phyloP scores from a whole-genome alignment of 2,329 filamentous ascomycete genomes.

The Colletotrichum chrysophilum region DNA sequence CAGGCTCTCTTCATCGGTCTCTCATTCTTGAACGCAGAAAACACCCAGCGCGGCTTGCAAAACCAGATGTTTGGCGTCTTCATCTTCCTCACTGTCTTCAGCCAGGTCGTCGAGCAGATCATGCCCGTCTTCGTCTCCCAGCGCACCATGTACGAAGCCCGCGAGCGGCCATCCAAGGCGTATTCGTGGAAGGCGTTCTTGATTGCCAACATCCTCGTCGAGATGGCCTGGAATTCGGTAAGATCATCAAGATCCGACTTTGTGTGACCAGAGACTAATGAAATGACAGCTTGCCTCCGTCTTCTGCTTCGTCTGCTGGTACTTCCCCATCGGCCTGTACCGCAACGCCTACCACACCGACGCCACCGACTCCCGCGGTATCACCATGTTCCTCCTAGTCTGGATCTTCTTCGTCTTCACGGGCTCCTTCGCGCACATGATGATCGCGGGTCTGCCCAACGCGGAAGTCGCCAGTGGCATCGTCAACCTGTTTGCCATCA shows the following conservation, averaged over 20 bases:
- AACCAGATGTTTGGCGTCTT: conserved; percentile 77
- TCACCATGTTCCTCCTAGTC: conserved; percentile 67
- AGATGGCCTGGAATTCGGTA: conserved; percentile 71
- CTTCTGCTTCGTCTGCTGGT: conserved; percentile 69
- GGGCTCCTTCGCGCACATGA: conserved; percentile 69
- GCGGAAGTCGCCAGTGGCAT: conserved; percentile 70
- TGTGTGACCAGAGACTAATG: not conserved
- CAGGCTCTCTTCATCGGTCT: conserved; percentile 70
- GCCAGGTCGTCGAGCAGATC: conserved; percentile 67
- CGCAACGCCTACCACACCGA: conserved; percentile 59
- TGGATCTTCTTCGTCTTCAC: conserved; percentile 70
- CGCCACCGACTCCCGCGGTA: conserved; percentile 52
- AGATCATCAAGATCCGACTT: conserved; percentile 35
- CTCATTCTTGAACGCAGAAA: conserved; percentile 66
- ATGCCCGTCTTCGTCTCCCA: conserved; percentile 76
- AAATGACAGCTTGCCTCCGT: conserved; percentile 36
- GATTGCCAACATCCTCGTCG: conserved; percentile 64
- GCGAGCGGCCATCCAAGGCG: conserved; percentile 69
- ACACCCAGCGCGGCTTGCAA: conserved; percentile 69
- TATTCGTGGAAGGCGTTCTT: conserved; percentile 75
- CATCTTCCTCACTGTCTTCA: conserved; percentile 74
- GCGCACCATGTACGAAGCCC: conserved; percentile 72
- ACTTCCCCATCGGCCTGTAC: conserved; percentile 71
- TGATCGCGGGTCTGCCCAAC: conserved; percentile 66
- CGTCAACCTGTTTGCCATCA: conserved; percentile 67